phyloP scores from a whole-genome alignment of 2,329 filamentous ascomycete genomes.

The Stemphylium lycopersici region DNA sequence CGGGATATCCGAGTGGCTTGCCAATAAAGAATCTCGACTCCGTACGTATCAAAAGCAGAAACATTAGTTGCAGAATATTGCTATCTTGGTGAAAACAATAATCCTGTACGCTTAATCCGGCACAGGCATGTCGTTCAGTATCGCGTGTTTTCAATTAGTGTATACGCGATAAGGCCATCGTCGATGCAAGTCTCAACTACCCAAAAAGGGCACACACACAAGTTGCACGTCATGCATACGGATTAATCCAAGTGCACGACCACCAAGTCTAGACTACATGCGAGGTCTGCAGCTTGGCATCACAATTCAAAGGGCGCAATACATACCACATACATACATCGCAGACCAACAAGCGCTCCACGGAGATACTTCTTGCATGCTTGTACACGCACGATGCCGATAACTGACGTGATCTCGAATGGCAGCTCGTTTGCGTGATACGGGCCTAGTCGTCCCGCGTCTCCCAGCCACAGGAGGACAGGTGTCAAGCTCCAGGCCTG shows the following conservation, averaged over 20 bases:
- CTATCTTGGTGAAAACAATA: no score
- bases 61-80: no score
- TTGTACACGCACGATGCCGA: conserved; percentile 10
- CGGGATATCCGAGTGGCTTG: no score
- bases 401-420: neutral
- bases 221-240: conserved; percentile 11
- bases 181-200: conserved; percentile 3
- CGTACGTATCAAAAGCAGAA: no score
- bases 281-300: conserved; percentile 10
- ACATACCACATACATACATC: conserved; percentile 3
- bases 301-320: conserved; percentile 4
- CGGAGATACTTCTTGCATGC: conserved; percentile 7
- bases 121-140: neutral
- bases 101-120: no score
- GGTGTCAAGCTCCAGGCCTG: conserved; percentile 11
- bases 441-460: conserved; percentile 10
- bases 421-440: conserved; percentile 8
- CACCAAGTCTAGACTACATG: conserved; percentile 8
- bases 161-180: conserved; percentile 5
- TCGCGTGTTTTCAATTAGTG: neutral
- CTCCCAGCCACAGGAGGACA: conserved; percentile 14
- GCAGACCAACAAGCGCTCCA: conserved; percentile 5
- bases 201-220: neutral
- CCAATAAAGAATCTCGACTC: no score
- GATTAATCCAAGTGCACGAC: conserved; percentile 5